phyloP scores from a whole-genome alignment of 1,284 basidiomycete species.

The Sporisorium graminicola region DNA sequence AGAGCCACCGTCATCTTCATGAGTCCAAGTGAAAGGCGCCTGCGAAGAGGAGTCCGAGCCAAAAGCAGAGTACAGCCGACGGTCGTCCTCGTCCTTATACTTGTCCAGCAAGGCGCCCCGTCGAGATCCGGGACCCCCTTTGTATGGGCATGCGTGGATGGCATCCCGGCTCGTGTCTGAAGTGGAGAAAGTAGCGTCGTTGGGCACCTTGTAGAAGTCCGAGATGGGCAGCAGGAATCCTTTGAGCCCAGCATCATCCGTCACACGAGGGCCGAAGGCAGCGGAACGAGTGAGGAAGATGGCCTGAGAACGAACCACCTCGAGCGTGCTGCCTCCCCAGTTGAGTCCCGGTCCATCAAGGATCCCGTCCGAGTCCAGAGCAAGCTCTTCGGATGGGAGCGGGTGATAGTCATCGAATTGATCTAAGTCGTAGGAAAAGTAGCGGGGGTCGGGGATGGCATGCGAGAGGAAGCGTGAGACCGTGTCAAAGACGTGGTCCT shows the following conservation, averaged over 20 bases:
- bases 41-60: conserved; percentile 16
- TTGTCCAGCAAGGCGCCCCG: conserved; percentile 16
- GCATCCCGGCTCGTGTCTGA: conserved; percentile 22
- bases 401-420: conserved; percentile 30
- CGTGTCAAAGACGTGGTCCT: conserved; percentile 29
- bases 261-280: conserved; percentile 63
- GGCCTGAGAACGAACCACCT: conserved; percentile 62
- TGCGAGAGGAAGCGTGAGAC: conserved; percentile 39
- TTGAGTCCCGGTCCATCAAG: conserved; percentile 48
- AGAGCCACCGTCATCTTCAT: conserved; percentile 9
- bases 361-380: conserved; percentile 37
- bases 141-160: conserved; percentile 55
- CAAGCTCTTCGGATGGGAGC: background rate
- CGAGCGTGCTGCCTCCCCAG: conserved; percentile 61
- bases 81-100: conserved; percentile 47
- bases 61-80: conserved; percentile 35
- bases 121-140: conserved; percentile 50
- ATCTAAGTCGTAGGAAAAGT: conserved; percentile 47
- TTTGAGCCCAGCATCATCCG: conserved; percentile 53
- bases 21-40: conserved; percentile 27
- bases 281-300: conserved; percentile 65
- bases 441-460: conserved; percentile 44
- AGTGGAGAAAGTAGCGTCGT: conserved; percentile 19
- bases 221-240: conserved; percentile 60
- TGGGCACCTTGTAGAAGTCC: conserved; percentile 55